Evolutionary conservation across 257 asterid species (phyloP), one percentile per base, ranked within the genome.

Genomic region (Solanum lycopersicoides): DNA sequence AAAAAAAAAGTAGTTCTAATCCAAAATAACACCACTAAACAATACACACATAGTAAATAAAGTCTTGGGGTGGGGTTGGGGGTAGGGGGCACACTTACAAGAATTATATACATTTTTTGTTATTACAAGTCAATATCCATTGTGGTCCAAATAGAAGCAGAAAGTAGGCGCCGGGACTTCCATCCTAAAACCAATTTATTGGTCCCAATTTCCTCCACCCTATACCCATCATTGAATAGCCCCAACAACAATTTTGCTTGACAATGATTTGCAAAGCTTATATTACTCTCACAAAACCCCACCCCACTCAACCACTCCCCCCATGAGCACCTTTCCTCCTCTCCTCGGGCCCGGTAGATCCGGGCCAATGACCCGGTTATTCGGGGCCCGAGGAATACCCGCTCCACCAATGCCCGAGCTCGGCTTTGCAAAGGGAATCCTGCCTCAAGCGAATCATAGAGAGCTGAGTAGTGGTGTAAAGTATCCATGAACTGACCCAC

Each of bases 201-300:
- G 28, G 16, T n/a, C 16, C 88, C 89, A 86, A 91, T 63, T 90
- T 94, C 98, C 88, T 95, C 98, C 59, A 94, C 96, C 11, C 91
- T 88, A 16, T 95, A 95, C 84, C 98, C 98, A 90, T 95, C 98
- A 84, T 92, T 91, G 87, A 94, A 95, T 37, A 95, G 89, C 39
- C 96, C 98, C 82, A 95, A 83, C 45, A 95, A 56, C 88, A 94
- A 85, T 71, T 94, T 94, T 2, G 98, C 95, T 89, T 95, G 98
- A 88, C 98, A 94, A 83, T 92, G 96, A 91, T 92, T 94, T 1
- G 96, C 94, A 88, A 92, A 94, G 88, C 98, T 95, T 45, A 94
- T 90, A 39, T 14, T 71, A 71, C 53, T 87, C 3, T 95, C 92
- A 1, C 80, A 60, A 32, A 89, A 90, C 6, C 98, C 98, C 71